Percentiles rank a stretch among this genome's conserved stretches.
phyloP scores from a whole-genome alignment of 768 basidiomycete species.

The Ramaria rubella region DNA sequence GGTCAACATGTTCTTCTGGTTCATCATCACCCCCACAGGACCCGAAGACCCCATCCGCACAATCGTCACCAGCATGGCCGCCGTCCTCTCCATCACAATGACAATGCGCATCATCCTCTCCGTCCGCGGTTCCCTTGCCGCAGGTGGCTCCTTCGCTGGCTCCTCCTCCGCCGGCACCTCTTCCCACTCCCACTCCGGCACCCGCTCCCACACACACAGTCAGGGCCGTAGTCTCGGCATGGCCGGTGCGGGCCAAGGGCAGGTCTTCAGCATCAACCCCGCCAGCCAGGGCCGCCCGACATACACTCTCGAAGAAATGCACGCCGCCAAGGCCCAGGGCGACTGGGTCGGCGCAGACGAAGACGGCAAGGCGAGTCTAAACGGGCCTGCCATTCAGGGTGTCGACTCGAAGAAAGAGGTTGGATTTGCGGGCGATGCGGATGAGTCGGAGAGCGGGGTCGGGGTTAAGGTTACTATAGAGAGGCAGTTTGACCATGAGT shows the following conservation, averaged over 20 bases:
- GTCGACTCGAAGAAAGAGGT: not conserved
- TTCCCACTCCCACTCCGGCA: slow-evolving; percentile 21
- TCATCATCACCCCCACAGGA: slow-evolving; percentile 65
- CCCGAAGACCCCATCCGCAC: slow-evolving; percentile 65
- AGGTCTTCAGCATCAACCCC: slow-evolving; percentile 19
- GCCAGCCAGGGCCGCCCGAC: slow-evolving; percentile 16
- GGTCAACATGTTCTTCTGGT: slow-evolving; percentile 82
- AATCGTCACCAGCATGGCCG: slow-evolving; percentile 79
- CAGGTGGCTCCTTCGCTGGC: slow-evolving; percentile 62
- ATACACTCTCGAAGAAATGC: slow-evolving; percentile 28
- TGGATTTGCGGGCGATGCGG: not conserved
- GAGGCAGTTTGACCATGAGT: not conserved
- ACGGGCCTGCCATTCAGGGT: not conserved
- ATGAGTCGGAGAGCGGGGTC: not conserved
- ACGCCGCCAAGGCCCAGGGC: slow-evolving; percentile 22
- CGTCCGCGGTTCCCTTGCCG: slow-evolving; percentile 64
- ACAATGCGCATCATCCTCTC: slow-evolving; percentile 79
- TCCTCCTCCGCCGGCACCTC: slow-evolving; percentile 35
- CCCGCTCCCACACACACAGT: slow-evolving; percentile 35
- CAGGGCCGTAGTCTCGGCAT: slow-evolving; percentile 34
- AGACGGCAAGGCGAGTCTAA: slow-evolving; percentile 30
- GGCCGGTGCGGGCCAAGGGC: slow-evolving; percentile 26
- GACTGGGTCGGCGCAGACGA: slow-evolving; percentile 38
- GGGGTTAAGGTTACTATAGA: not conserved
- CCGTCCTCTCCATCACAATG: slow-evolving; percentile 84